These are phyloP conservation scores for Jatropha curcas DNA, from an alignment of 345 rosid genomes.

Conservation along the genomic window DNA sequence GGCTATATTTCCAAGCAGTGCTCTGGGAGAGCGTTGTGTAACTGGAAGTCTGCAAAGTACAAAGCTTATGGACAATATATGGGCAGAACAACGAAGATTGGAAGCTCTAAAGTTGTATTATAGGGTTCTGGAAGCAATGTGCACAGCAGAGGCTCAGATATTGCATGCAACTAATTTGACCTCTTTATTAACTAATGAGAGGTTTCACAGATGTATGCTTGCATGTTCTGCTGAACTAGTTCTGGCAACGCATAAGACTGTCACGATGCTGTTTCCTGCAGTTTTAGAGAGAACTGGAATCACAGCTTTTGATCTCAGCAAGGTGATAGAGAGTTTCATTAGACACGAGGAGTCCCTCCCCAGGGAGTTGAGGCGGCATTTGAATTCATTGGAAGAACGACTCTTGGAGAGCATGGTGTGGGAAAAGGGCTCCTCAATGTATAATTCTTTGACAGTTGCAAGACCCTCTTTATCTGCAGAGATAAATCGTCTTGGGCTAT, in stretches of 20 bases:
- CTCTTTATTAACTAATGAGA: slow-evolving; percentile 86
- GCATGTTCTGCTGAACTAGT: slow-evolving; percentile 97
- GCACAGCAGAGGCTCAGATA: slow-evolving; percentile 84
- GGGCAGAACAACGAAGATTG: slow-evolving; percentile 90
- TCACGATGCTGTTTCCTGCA: slow-evolving; percentile 92
- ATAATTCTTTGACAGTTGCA: slow-evolving; percentile 89
- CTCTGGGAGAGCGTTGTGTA: slow-evolving; percentile 60
- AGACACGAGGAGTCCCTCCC: slow-evolving; percentile 97
- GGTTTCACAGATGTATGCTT: slow-evolving; percentile 92
- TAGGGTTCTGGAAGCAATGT: slow-evolving; percentile 95
- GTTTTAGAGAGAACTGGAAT: slow-evolving; percentile 96
- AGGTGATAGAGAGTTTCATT: slow-evolving; percentile 96
- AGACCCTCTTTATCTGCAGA: slow-evolving; percentile 64
- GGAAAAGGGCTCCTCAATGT: slow-evolving; percentile 97
- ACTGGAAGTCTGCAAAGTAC: slow-evolving; percentile 67
- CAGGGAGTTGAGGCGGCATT: slow-evolving; percentile 92
- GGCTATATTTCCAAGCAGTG: slow-evolving; percentile 86
- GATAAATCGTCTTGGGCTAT: slow-evolving; percentile 48
- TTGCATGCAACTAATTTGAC: slow-evolving; percentile 80
- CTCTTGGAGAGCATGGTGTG: slow-evolving; percentile 98
- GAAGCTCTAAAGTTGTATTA: slow-evolving; percentile 89
- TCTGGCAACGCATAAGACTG: slow-evolving; percentile 90
- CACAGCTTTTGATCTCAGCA: slow-evolving; percentile 98
- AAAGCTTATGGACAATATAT: slow-evolving; percentile 85
- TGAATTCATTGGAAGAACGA: slow-evolving; percentile 92